Conservation (phyloP, 1,284 basidiomycete genomes). For the Trichosporon faecale region DNA sequence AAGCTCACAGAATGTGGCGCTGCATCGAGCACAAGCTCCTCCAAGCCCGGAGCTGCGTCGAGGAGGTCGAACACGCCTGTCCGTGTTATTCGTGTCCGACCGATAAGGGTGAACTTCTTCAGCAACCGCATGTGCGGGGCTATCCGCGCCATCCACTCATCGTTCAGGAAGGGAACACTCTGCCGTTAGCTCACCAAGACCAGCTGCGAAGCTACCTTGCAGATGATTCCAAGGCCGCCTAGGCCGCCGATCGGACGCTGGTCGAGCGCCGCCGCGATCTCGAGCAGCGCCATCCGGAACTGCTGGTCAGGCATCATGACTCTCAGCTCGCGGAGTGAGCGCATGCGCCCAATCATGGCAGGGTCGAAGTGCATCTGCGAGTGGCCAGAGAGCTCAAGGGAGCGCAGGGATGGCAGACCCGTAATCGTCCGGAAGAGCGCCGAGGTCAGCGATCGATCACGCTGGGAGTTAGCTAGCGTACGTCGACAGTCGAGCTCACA, state of each 20-base stretch:
- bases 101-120: conserved; percentile 42
- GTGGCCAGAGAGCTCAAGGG: conserved; percentile 49
- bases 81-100: conserved; percentile 38
- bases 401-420: conserved; percentile 27
- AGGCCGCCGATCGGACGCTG: conserved; percentile 31
- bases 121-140: conserved; percentile 34
- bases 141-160: conserved; percentile 33
- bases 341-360: conserved; percentile 29
- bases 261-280: conserved; percentile 27
- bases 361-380: conserved; percentile 43
- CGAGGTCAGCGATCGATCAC: conserved; percentile 44
- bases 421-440: conserved; percentile 37
- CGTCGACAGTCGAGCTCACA: conserved; percentile 24
- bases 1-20: conserved; percentile 36
- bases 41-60: conserved; percentile 26
- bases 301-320: conserved; percentile 49
- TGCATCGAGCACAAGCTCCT: conserved; percentile 45
- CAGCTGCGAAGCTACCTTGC: conserved; percentile 29
- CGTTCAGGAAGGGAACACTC: conserved; percentile 34
- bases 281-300: conserved; percentile 30
- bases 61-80: conserved; percentile 39
- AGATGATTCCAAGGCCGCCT: conserved; percentile 42
- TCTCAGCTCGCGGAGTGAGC: conserved; percentile 39
- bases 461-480: conserved; percentile 26
- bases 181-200: neutral